Percentiles rank a stretch among this genome's conserved stretches.
phyloP scores from a whole-genome alignment of 2,329 filamentous ascomycete species.

The Penicillium sp. region DNA sequence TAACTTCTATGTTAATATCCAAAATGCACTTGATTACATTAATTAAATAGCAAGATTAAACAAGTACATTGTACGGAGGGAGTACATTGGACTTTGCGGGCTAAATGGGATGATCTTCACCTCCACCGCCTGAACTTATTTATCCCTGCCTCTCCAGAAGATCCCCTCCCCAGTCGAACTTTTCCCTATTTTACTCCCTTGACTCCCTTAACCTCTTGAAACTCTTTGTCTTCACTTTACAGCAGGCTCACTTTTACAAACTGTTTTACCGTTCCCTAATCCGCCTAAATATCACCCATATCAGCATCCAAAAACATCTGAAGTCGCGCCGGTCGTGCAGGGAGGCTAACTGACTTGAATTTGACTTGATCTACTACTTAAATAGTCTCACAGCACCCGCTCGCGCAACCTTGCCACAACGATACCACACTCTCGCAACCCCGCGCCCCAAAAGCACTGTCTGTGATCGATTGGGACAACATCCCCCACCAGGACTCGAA shows the following conservation, averaged over 20 bases:
- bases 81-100: not conserved
- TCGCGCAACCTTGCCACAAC: not conserved
- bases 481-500: constrained; percentile 8
- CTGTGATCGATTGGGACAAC: not conserved
- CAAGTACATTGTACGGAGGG: not conserved
- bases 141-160: constrained; percentile 22
- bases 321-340: constrained; percentile 23
- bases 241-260: not conserved
- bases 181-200: constrained; percentile 1
- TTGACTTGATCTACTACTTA: not conserved
- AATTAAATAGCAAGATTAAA: not conserved
- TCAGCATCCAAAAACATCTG: constrained; percentile 8
- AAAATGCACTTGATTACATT: not conserved
- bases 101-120: constrained; percentile 15
- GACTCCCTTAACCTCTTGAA: not conserved
- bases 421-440: not conserved
- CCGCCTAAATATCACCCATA: not conserved
- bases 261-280: not conserved
- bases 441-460: not conserved
- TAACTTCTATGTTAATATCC: not conserved
- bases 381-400: not conserved
- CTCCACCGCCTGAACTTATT: constrained; percentile 25
- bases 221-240: not conserved
- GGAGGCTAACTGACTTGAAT: constrained; percentile 10
- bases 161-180: constrained; percentile 5